Percentiles rank a stretch among this genome's conserved stretches.
Conservation (phyloP, 1,139 yeast genomes). For the Trichomonascaceae sp. region DNA sequence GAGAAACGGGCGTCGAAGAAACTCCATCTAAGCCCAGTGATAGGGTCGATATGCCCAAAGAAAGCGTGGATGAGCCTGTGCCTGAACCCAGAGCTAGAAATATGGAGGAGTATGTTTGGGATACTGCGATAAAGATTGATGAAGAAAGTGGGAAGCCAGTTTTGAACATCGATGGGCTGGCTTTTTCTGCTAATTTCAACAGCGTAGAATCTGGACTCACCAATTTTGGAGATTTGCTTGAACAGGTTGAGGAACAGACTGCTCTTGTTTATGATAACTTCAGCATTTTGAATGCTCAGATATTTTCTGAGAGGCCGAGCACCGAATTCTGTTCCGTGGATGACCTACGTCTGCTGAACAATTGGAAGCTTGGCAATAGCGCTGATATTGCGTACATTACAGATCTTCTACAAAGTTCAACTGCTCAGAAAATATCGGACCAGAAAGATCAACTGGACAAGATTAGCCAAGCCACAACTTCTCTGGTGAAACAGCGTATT, state of each 20-base stretch:
- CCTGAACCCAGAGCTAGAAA: background rate
- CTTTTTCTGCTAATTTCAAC: background rate
- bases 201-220: background rate
- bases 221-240: background rate
- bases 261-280: slow-evolving; percentile 1
- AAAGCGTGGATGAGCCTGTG: background rate
- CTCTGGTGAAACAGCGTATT: background rate
- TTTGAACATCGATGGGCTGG: background rate
- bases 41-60: background rate
- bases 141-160: background rate
- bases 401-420: background rate
- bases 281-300: slow-evolving; percentile 1
- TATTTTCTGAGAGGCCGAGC: background rate
- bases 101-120: background rate
- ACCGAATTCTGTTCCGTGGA: background rate
- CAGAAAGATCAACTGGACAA: background rate
- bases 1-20: too few relatives aligned
- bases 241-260: slow-evolving; percentile 1
- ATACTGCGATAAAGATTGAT: background rate
- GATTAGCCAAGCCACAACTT: background rate
- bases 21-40: too few relatives aligned
- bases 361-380: slow-evolving; percentile 4
- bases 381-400: background rate
- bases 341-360: background rate
- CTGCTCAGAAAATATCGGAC: background rate